Conservation (phyloP, 176 grass and related monocot genomes). For the Elymus sibiricus region DNA sequence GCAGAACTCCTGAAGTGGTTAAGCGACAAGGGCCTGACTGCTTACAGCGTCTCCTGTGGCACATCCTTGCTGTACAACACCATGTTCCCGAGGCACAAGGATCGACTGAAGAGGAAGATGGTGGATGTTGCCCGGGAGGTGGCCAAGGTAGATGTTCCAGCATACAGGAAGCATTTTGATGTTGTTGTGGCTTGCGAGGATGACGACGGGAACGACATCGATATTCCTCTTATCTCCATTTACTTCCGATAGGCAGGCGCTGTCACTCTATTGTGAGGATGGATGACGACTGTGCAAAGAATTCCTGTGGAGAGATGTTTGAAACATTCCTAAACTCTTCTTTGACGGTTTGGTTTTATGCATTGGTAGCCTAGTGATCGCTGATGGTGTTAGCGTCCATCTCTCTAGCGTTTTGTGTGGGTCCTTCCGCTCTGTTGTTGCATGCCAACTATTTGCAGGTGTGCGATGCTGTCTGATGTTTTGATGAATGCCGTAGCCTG, state of each 20-base stretch:
- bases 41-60: constrained; percentile 70
- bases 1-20: constrained; percentile 64
- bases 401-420: background rate
- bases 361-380: background rate
- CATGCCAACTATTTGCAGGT: constrained; percentile 39
- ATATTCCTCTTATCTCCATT: constrained; percentile 74
- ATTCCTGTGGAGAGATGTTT: background rate
- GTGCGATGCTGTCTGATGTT: constrained; percentile 26
- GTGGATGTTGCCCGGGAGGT: constrained; percentile 57
- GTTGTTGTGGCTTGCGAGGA: constrained; percentile 67
- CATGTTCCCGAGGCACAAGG: constrained; percentile 60
- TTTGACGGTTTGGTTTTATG: background rate
- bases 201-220: constrained; percentile 44
- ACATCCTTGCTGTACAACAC: constrained; percentile 73
- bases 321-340: background rate
- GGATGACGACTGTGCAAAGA: background rate
- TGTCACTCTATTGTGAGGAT: background rate
- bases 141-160: constrained; percentile 48
- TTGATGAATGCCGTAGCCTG: background rate
- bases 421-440: constrained; percentile 10
- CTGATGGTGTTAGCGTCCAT: constrained; percentile 13
- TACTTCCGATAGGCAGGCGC: constrained; percentile 60
- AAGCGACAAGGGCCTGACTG: constrained; percentile 57
- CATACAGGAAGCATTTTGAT: constrained; percentile 57
- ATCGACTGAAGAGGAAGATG: constrained; percentile 65